phyloP scores from a whole-genome alignment of 768 basidiomycete species.

The Tricholoma saponaceum region DNA sequence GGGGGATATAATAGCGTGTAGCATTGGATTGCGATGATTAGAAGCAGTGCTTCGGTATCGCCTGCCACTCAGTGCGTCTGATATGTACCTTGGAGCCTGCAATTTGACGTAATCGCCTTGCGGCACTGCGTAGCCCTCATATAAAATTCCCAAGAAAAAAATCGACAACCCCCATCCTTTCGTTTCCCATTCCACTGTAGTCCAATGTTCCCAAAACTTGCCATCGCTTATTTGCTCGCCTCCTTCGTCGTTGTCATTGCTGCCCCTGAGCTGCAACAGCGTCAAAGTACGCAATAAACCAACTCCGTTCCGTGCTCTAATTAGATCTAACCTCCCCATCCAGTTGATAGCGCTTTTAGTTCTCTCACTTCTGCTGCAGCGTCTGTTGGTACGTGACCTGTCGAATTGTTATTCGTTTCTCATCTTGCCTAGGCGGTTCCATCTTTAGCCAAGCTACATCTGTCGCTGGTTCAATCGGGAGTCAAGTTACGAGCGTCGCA shows the following conservation, averaged over 20 bases:
- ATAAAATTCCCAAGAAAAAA: background rate
- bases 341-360: constrained; percentile 34
- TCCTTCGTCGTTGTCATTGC: constrained; percentile 30
- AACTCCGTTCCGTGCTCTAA: constrained; percentile 4
- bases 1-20: constrained; percentile 89
- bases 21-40: constrained; percentile 44
- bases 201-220: constrained; percentile 37
- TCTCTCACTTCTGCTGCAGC: constrained; percentile 33
- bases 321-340: constrained; percentile 7
- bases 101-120: constrained; percentile 5
- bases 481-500: constrained; percentile 25
- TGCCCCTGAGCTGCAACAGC: constrained; percentile 33
- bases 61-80: too few relatives aligned
- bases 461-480: constrained; percentile 21
- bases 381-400: constrained; percentile 23
- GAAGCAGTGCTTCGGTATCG: background rate
- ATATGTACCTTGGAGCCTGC: background rate
- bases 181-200: constrained; percentile 32
- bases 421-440: constrained; percentile 28
- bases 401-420: background rate
- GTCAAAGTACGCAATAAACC: constrained; percentile 34
- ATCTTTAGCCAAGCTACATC: constrained; percentile 29
- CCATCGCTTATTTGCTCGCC: constrained; percentile 31
- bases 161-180: constrained; percentile 7
- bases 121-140: background rate